Conservation (phyloP, 192 early-diverging fungal species). For the Phycomyces blakesleeanus region DNA sequence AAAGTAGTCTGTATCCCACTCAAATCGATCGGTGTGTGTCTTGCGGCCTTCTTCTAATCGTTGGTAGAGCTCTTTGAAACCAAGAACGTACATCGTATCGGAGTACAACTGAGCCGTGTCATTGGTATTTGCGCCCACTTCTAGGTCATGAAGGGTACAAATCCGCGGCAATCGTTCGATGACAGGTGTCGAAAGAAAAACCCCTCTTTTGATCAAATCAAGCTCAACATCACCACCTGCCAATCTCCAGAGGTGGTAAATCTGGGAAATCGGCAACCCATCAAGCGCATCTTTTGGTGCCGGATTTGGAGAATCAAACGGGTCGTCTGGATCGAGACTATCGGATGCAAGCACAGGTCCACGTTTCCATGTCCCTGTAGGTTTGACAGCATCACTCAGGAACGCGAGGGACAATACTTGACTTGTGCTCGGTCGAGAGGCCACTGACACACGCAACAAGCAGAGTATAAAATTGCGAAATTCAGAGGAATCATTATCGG, state of each 20-base stretch:
- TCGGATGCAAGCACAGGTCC: constrained; percentile 45
- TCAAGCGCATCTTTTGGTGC: constrained; percentile 18
- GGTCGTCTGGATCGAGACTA: constrained; percentile 10
- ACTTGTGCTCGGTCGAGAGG: constrained; percentile 16
- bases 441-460: constrained; percentile 28
- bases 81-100: constrained; percentile 39
- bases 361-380: constrained; percentile 17
- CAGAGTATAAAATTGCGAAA: constrained; percentile 26
- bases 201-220: constrained; percentile 46
- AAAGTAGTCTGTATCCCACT: constrained; percentile 57
- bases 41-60: constrained; percentile 31
- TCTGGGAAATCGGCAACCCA: constrained; percentile 44
- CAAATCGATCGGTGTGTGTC: constrained; percentile 33
- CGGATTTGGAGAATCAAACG: not conserved
- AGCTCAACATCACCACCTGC: constrained; percentile 62
- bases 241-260: constrained; percentile 63
- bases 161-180: constrained; percentile 51
- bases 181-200: constrained; percentile 45
- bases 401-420: constrained; percentile 36
- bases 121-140: constrained; percentile 26
- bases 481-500: constrained; percentile 9
- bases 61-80: constrained; percentile 47
- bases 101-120: constrained; percentile 53
- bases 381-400: constrained; percentile 1
- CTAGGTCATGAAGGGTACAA: constrained; percentile 38